A percentile compares a stretch with the other conserved stretches of the same genome.
These are phyloP conservation scores for Coemansia nantahalensis DNA, from an alignment of 192 early-diverging fungal species.

Conservation along the genomic window DNA sequence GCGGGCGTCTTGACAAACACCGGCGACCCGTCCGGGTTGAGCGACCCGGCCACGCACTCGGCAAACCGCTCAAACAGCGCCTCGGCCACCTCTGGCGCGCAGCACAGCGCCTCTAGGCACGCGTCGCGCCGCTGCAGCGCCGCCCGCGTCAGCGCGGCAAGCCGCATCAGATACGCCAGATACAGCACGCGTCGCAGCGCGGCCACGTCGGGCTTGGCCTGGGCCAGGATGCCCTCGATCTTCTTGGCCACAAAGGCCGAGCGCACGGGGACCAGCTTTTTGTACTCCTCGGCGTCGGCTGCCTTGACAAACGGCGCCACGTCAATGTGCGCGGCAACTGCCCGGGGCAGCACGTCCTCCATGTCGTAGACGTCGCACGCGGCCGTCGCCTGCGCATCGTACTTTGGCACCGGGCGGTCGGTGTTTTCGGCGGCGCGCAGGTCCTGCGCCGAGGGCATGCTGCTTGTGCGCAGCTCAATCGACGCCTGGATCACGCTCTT, in stretches of 20 bases:
- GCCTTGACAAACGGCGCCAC: slow-evolving; percentile 55
- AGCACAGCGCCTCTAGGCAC: slow-evolving; percentile 47
- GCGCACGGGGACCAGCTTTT: slow-evolving; percentile 13
- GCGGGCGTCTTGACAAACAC: slow-evolving; percentile 56
- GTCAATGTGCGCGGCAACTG: slow-evolving; percentile 64
- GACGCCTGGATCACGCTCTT: slow-evolving; percentile 64
- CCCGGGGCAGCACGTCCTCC: slow-evolving; percentile 65
- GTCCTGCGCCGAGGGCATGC: slow-evolving; percentile 59
- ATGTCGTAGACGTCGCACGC: slow-evolving; percentile 80
- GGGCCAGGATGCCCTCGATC: slow-evolving; percentile 26
- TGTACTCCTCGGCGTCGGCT: slow-evolving; percentile 35
- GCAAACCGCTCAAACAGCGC: slow-evolving; percentile 64
- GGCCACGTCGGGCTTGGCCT: slow-evolving; percentile 26
- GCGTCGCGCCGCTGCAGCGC: slow-evolving; percentile 53
- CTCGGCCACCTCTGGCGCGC: slow-evolving; percentile 54
- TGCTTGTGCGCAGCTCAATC: slow-evolving; percentile 64
- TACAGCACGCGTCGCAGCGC: slow-evolving; percentile 65
- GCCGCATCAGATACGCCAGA: slow-evolving; percentile 73
- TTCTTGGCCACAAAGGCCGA: slow-evolving; percentile 38
- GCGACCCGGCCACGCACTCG: slow-evolving; percentile 55
- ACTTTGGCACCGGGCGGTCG: slow-evolving; percentile 73
- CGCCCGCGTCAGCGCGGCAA: slow-evolving; percentile 52
- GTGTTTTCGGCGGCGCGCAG: slow-evolving; percentile 56
- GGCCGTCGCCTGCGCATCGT: slow-evolving; percentile 62
- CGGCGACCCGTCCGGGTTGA: slow-evolving; percentile 48